Evolutionary conservation across 495 filamentous ascomycete species (phyloP).

Genomic region (Aspergillus bridgeri): DNA sequence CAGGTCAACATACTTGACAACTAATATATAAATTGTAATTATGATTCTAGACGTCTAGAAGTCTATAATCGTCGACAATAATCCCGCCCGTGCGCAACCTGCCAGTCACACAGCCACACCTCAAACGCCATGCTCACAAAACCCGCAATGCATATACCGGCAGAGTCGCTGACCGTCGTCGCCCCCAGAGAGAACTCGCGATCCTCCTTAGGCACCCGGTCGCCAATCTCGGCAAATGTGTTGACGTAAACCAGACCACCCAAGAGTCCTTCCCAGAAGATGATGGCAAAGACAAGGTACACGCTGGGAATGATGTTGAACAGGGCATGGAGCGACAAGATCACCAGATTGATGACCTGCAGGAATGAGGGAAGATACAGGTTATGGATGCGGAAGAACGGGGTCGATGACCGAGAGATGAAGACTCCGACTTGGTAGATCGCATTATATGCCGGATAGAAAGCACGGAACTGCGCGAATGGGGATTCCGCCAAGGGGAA

Average conservation of each 20-base stretch:
- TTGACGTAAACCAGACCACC: conserved; percentile 93
- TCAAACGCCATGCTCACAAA: conserved; percentile 86
- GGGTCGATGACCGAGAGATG: conserved; percentile 83
- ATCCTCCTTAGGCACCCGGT: conserved; percentile 69
- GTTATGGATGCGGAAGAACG: conserved; percentile 75
- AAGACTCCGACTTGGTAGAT: conserved; percentile 95
- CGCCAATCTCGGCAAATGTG: conserved; percentile 88
- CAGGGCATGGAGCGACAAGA: conserved; percentile 73
- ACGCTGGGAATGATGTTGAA: conserved; percentile 77
- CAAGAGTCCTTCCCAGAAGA: conserved; percentile 95
- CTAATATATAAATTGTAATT: not conserved
- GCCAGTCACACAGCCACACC: conserved; percentile 74
- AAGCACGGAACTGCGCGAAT: conserved; percentile 77
- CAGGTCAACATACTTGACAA: not conserved
- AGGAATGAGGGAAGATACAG: conserved; percentile 83
- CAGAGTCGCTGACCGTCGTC: conserved; percentile 88
- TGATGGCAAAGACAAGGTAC: conserved; percentile 72
- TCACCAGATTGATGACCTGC: conserved; percentile 70
- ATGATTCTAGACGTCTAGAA: not conserved
- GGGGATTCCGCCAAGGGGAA: conserved; percentile 75
- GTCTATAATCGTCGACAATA: conserved; percentile 59
- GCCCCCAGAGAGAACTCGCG: conserved; percentile 88
- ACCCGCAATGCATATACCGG: conserved; percentile 83
- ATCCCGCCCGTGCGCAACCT: conserved; percentile 70
- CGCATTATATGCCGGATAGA: conserved; percentile 88